Percentiles rank a stretch among this genome's conserved stretches.
Evolutionary conservation across 257 asterid species (phyloP).

Genomic region (Eustoma russellianum): DNA sequence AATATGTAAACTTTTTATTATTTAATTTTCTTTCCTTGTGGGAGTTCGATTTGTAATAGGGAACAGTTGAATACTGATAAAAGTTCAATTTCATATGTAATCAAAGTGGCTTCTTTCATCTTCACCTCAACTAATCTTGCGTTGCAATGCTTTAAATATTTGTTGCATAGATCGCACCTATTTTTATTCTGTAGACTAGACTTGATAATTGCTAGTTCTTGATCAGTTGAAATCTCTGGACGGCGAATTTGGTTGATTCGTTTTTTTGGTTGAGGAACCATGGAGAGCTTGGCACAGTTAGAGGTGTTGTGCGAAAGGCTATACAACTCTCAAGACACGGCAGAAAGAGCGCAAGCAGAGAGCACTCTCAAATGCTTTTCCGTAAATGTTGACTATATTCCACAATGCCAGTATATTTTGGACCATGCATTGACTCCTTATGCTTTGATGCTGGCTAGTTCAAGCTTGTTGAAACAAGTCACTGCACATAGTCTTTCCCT

Average conservation of each 20-base stretch:
- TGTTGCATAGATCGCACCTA: too few species aligned
- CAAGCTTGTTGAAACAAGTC: conserved; percentile 99
- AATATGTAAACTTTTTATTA: conserved; percentile 6
- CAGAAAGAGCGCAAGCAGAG: conserved; percentile 95
- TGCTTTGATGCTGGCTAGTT: conserved; percentile 98
- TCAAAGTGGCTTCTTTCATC: background rate
- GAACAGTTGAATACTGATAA: conserved; percentile 10
- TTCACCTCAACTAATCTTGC: background rate
- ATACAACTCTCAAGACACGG: conserved; percentile 90
- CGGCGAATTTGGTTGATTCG: conserved; percentile 12
- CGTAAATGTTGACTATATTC: conserved; percentile 75
- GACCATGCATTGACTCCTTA: conserved; percentile 97
- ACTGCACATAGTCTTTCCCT: conserved; percentile 85
- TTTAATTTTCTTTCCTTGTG: background rate
- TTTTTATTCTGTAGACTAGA: conserved; percentile 1
- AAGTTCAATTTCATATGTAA: conserved; percentile 11
- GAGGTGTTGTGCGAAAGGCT: conserved; percentile 97
- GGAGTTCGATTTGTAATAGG: conserved; percentile 8
- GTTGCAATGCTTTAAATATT: background rate
- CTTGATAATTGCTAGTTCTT: conserved; percentile 12
- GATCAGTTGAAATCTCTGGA: conserved; percentile 12
- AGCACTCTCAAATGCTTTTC: conserved; percentile 97
- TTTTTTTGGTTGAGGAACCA: conserved; percentile 7
- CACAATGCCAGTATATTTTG: conserved; percentile 96
- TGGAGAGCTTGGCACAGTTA: conserved; percentile 99